Evolutionary conservation across 2,329 filamentous ascomycete species (phyloP).

Genomic region (Chrysoporthe austroafricana): DNA sequence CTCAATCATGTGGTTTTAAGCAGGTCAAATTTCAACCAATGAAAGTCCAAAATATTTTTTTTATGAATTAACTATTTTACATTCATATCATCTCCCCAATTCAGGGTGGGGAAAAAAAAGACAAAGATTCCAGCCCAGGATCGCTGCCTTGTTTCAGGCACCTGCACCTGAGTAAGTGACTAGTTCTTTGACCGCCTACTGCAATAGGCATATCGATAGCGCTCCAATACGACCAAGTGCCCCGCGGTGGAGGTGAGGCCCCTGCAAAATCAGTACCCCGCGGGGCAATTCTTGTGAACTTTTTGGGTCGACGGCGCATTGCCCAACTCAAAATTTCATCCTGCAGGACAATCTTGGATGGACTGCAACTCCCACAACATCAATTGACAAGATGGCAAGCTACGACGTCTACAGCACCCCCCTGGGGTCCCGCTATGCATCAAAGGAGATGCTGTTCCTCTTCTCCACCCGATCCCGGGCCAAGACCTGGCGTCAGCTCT

Average conservation of each 20-base stretch:
- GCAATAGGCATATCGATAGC: not conserved
- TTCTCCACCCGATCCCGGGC: constrained; percentile 78
- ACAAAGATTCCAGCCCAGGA: too few species aligned
- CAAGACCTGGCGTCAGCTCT: constrained; percentile 82
- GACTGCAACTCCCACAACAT: not conserved
- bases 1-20: too few species aligned
- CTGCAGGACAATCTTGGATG: not conserved
- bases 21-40: too few species aligned
- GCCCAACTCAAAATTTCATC: too few species aligned
- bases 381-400: constrained; percentile 11
- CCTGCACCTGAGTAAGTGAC: not conserved
- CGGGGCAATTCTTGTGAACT: constrained; percentile 3
- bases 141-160: too few species aligned
- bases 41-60: too few species aligned
- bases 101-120: too few species aligned
- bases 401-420: constrained; percentile 67
- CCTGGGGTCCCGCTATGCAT: constrained; percentile 74
- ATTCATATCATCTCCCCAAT: too few species aligned
- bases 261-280: not conserved
- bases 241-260: constrained; percentile 1
- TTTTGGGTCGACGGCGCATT: not conserved
- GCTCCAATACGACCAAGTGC: not conserved
- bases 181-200: not conserved
- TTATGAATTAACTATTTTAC: too few species aligned
- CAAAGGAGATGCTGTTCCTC: constrained; percentile 74